Base-by-base conservation (phyloP, 768 basidiomycete genomes). In the Trichaptum fuscoviolaceum region DNA sequence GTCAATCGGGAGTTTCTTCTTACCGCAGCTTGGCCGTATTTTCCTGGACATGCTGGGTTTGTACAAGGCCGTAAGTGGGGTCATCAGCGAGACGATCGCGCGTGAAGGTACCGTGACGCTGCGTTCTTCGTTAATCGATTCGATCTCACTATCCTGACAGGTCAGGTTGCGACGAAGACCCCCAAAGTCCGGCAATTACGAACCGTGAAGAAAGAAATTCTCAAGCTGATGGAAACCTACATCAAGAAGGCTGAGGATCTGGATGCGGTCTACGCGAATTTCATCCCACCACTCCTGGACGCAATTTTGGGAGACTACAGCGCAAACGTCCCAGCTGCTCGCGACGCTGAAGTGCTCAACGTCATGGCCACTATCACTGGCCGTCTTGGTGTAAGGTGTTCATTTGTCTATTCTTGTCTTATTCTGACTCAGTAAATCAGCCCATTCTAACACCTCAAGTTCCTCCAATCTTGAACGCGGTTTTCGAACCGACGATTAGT, bases 1-100 rank as follows among this genome's bases (percentile, higher is more conserved):
- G 1, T 97, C 95, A 25, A 97, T 99, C 68, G 96, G 97, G 59
- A 91, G 90, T 71, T 96, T 98, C 82, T 99, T 96, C 78, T 82
- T 96, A 0, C 96, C 96, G n/a, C 97, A 99, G 74, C 87, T 99
- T 57, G 94, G 93, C 1, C 88, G 95, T 42, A 87, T 99, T 75
- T 99, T 96, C 84, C 80, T 97, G 71, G 97, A 99, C 76, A 97
- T 99, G 95, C 85, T 99, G 57, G 96, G 96, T 17, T 80, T 99
- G 65, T 99, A 99, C 81, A 95, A 95, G 75, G 96, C 96, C 9
- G 96, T 97, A 69, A 96, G 94, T 70, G 90, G 92, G 24, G 95
- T 98, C 71, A 96, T 99, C 74, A 96, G 92, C 71, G 91, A 96
- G 74, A 93, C 92, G 1, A 89, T 98, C 58, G 89, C 89, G 12